Percentiles rank a stretch among this genome's conserved stretches.
phyloP scores from a whole-genome alignment of 2,329 filamentous ascomycete genomes.

The Fusarium xyrophilum region DNA sequence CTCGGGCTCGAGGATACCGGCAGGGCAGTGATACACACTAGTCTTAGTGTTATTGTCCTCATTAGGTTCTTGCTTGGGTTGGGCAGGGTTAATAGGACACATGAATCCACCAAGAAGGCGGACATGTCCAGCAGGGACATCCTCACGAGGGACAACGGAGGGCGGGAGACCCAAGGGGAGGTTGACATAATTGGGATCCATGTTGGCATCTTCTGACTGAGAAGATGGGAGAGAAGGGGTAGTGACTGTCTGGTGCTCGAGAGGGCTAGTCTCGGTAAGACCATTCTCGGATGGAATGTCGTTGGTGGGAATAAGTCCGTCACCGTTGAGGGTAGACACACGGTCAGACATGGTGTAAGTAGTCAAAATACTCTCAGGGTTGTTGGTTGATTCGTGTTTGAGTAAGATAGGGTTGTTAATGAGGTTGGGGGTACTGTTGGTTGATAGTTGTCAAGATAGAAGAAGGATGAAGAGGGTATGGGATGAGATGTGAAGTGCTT shows the following conservation, averaged over 20 bases:
- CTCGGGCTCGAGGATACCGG: neutral
- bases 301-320: neutral
- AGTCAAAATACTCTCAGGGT: neutral
- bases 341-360: neutral
- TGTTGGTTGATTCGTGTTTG: neutral
- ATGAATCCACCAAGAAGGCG: neutral
- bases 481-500: neutral
- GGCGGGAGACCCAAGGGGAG: neutral
- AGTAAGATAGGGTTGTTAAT: neutral
- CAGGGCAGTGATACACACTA: neutral
- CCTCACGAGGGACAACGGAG: neutral
- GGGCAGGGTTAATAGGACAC: neutral
- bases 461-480: neutral
- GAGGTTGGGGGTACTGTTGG: neutral
- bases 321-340: neutral
- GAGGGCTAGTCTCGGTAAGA: neutral
- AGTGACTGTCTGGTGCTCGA: neutral
- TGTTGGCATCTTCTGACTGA: neutral
- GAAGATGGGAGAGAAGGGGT: neutral
- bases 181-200: fast-evolving
- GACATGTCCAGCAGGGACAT: neutral
- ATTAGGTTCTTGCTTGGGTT: neutral
- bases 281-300: neutral
- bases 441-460: neutral
- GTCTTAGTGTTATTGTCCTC: no score